Conservation (phyloP, 2,329 filamentous ascomycete species). For the Plenodomus tracheiphilus region DNA sequence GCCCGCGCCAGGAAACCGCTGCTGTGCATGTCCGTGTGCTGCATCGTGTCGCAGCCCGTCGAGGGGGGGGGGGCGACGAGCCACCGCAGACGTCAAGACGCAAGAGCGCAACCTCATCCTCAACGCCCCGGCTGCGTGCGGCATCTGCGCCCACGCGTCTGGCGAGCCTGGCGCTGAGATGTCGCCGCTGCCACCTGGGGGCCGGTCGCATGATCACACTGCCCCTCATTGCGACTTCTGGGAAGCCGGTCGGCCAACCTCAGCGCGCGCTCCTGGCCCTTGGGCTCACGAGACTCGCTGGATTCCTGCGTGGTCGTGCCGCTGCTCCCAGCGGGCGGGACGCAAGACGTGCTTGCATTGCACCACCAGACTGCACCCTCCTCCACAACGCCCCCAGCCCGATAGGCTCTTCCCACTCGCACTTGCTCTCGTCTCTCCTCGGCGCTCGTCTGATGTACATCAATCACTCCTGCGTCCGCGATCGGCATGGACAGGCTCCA, state of each 20-base stretch:
- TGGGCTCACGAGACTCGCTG: conserved; percentile 27
- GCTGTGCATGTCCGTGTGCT: conserved; percentile 27
- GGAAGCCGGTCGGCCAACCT: conserved; percentile 23
- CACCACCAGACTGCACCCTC: conserved; percentile 1
- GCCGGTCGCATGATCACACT: conserved; percentile 31
- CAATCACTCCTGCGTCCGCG: conserved; percentile 12
- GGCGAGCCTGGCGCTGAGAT: conserved; percentile 19
- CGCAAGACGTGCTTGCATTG: conserved; percentile 10
- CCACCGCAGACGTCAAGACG: no score
- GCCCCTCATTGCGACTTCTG: conserved; percentile 27
- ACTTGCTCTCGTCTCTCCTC: conserved; percentile 3
- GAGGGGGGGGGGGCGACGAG: no score
- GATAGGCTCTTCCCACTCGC: background rate
- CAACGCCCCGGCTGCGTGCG: background rate
- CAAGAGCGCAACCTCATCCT: conserved; percentile 1
- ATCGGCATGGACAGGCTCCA: conserved; percentile 6
- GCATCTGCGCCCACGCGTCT: conserved; percentile 14
- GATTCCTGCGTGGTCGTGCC: conserved; percentile 11
- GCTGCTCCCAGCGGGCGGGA: conserved; percentile 9
- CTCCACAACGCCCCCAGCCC: background rate
- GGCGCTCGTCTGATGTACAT: conserved; percentile 7
- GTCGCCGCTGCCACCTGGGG: conserved; percentile 16
- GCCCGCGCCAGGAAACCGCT: conserved; percentile 30
- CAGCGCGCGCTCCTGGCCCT: conserved; percentile 1
- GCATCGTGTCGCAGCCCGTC: conserved; percentile 8